These are phyloP conservation scores for Trichoderma citrinoviride DNA, from an alignment of 2,329 filamentous ascomycete species.

Conservation along the genomic window DNA sequence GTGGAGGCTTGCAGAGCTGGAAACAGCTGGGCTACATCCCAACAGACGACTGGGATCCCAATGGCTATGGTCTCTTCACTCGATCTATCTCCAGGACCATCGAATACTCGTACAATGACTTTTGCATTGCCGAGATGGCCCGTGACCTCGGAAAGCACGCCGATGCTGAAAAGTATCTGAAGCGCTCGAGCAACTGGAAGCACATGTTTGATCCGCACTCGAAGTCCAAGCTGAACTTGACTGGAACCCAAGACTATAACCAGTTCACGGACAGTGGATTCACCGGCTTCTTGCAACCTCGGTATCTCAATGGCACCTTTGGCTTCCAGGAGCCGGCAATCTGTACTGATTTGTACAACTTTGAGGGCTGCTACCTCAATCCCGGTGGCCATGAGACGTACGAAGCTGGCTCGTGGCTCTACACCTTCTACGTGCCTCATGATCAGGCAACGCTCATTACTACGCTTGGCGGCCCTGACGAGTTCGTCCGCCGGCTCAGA, in stretches of 20 bases:
- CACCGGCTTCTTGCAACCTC: slow-evolving; percentile 68
- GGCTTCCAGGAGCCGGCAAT: slow-evolving; percentile 60
- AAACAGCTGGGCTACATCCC: slow-evolving; percentile 71
- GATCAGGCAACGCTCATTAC: slow-evolving; percentile 49
- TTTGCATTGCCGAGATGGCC: slow-evolving; percentile 64
- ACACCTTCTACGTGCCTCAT: slow-evolving; percentile 59
- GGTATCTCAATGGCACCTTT: slow-evolving; percentile 63
- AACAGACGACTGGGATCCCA: slow-evolving; percentile 61
- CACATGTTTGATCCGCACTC: slow-evolving; percentile 57
- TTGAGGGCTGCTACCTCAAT: slow-evolving; percentile 39
- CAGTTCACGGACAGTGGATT: slow-evolving; percentile 45
- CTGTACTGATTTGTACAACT: slow-evolving; percentile 43
- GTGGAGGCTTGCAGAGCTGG: slow-evolving; percentile 70
- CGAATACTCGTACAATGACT: slow-evolving; percentile 80
- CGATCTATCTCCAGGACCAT: slow-evolving; percentile 71
- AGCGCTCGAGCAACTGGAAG: slow-evolving; percentile 64
- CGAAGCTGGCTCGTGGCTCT: slow-evolving; percentile 69
- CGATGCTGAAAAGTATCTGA: slow-evolving; percentile 58
- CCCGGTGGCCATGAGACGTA: slow-evolving; percentile 50
- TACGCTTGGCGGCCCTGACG: slow-evolving; percentile 55
- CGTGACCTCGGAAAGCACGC: slow-evolving; percentile 51
- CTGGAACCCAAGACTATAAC: slow-evolving; percentile 40
- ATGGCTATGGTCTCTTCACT: slow-evolving; percentile 63
- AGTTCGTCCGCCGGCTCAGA: slow-evolving; percentile 58
- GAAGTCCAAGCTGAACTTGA: slow-evolving; percentile 35